Evolutionary conservation across 1,284 basidiomycete genomes (phyloP), one percentile per base, ranked within the genome.

Genomic region (Rhodotorula sp.): DNA sequence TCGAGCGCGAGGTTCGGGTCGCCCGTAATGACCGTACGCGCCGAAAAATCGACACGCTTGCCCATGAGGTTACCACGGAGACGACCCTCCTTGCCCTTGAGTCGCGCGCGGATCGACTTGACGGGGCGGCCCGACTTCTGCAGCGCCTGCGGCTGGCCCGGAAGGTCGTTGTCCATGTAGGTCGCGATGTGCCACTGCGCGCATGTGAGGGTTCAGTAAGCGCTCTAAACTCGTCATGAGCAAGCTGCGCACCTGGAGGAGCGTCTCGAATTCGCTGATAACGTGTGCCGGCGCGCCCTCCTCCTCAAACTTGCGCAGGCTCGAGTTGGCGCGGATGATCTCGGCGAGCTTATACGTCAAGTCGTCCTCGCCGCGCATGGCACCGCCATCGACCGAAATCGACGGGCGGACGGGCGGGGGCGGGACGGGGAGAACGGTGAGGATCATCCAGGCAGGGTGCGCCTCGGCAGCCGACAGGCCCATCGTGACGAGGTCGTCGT

Each of bases 101-200:
- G 86, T 75, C 97, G 91, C 9, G 96, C 94, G 75, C 97, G 92
- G 80, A 99, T 97, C 53, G 97, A 96, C 84, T 99, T 99, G 77
- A 99, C 91, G 15, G 97, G 96, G 73, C 97, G 88, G 48, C 97
- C 97, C 44, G 94, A 97, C 82, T 99, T 99, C 81, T 99, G 97
- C 79, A 97, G 84, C 1, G 96, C 94, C 81, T 98, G 95, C 0
- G 97, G 97, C 55, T 98, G 94, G 69, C 97, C 97, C 44, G 97
- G 94, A 76, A 99, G 96, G 81, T 99, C 95, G 81, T 99, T 99
- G 82, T 99, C 97, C 96, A 99, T 99, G 81, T 99, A 99, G 0
- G 97, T 99, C 13, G 96, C 97, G 72, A 97, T 94, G 81, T 99
- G 97, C 82, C 96, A 99, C 89, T 94, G 73, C 48, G 7, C 46